Base-by-base conservation (phyloP, 805 yeast genomes). In the Pichia nanzhaoensis region DNA sequence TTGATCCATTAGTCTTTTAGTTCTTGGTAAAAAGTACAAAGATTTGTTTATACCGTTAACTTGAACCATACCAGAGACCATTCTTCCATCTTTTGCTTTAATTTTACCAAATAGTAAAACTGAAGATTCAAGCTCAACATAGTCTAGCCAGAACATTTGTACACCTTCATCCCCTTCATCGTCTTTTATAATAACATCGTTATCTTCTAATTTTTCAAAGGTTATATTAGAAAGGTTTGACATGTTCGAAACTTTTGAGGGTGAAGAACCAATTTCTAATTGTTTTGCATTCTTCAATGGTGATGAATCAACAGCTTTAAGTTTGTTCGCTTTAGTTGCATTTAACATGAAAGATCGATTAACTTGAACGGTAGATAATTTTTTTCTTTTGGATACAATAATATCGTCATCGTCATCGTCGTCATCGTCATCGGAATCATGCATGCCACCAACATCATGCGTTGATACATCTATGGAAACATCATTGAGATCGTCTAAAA, bases 71-170 rank as follows among this genome's bases (percentile, higher is more conserved):
- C 84, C 82, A 2, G 95, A 86, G 4, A 82, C 84, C 21, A 76
- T 61, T 9, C 71, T 66, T 4, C 80, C 78, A 39, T 78, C 80
- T 8, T 66, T 66, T 4, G 89, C 71, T 46, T 74, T 71, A 12
- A 84, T 74, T 58, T 89, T 88, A 44, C 99, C 99, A 61, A 84
- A 91, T 9, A 93, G 69, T 17, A 86, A 61, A 40, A 93, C 65
- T 0, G 80, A 66, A 53, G 74, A 74, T 47, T 82, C 85, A 12
- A 83, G 78, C 59, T 91, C 98, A 20, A 84, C 72, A 61, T 80
- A 89, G 63, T 93, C 99, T 27, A 85, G 65, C 97, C 97, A 93
- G 62, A 75, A 93, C 81, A 91, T 80, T 55, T 77, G 76, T 59
- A 89, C 74, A 2, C 52, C 41, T 1, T 47, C 50, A 1, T 71